Percentiles rank a stretch among this genome's conserved stretches.
Evolutionary conservation across 371 early-diverging fungal genomes (phyloP).

Genomic region (Mortierella sp.): DNA sequence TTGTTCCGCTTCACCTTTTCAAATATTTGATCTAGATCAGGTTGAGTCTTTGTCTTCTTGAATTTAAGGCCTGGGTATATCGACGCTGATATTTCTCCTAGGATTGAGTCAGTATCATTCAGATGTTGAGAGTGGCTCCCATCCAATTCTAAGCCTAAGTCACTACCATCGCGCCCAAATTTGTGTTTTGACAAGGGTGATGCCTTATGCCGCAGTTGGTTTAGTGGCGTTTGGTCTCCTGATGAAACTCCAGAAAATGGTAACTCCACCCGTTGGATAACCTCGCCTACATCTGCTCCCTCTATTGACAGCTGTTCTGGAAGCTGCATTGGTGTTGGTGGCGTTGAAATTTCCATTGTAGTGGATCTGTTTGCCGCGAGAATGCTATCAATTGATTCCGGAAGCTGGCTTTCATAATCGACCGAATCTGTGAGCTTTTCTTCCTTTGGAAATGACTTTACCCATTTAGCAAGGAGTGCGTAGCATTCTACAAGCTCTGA

Average conservation of each 20-base stretch:
- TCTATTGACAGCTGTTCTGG: not conserved
- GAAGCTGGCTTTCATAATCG: constrained; percentile 45
- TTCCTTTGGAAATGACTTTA: constrained; percentile 35
- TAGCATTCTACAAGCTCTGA: constrained; percentile 42
- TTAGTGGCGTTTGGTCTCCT: not conserved
- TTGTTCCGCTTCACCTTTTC: constrained; percentile 6
- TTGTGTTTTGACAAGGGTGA: not conserved
- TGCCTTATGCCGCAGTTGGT: not conserved
- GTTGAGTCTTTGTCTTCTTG: not conserved
- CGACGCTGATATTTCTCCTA: not conserved
- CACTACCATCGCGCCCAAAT: not conserved
- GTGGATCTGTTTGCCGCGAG: constrained; percentile 1
- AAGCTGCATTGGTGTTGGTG: not conserved
- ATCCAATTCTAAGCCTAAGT: not conserved
- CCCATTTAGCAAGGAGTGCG: constrained; percentile 31
- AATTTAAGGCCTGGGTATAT: not conserved
- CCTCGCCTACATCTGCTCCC: constrained; percentile 41
- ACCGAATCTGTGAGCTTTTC: not conserved
- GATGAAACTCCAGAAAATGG: not conserved
- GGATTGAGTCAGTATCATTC: constrained; percentile 12
- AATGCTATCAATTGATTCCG: constrained; percentile 25
- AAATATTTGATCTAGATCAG: constrained; percentile 19
- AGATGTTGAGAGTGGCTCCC: too few relatives aligned
- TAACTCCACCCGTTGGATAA: constrained; percentile 19
- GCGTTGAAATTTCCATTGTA: not conserved